phyloP scores from a whole-genome alignment of 257 asterid genomes.

The Salvia splendens region DNA sequence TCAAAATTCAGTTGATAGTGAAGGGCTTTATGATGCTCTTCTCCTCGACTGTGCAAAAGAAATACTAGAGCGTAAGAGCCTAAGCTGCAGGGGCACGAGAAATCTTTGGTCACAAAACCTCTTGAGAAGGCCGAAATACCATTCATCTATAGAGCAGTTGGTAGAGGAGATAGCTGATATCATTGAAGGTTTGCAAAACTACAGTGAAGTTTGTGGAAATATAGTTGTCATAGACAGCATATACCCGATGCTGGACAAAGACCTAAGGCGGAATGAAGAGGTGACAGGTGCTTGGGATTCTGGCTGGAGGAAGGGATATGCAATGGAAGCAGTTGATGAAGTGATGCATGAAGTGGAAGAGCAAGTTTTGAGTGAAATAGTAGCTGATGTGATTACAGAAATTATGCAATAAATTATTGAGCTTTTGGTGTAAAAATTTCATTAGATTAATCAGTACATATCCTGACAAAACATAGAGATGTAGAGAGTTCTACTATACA shows the following conservation, averaged over 20 bases:
- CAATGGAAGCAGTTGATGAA: constrained; percentile 38
- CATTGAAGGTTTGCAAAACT: constrained; percentile 42
- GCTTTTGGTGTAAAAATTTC: neutral
- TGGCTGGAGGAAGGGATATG: constrained; percentile 44
- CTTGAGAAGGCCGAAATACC: constrained; percentile 28
- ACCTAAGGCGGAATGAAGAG: constrained; percentile 41
- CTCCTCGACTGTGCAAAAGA: constrained; percentile 51
- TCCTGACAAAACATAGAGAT: neutral
- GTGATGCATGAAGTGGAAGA: constrained; percentile 46
- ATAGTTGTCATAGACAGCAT: constrained; percentile 33
- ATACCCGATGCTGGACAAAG: constrained; percentile 42
- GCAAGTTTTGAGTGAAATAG: constrained; percentile 42
- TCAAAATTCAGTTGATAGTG: constrained; percentile 23
- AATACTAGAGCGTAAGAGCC: constrained; percentile 44
- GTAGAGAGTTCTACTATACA: neutral
- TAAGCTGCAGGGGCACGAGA: constrained; percentile 1
- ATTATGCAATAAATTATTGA: constrained; percentile 18
- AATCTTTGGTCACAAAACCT: constrained; percentile 29
- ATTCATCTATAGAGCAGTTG: constrained; percentile 36
- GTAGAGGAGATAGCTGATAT: constrained; percentile 43
- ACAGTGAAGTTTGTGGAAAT: constrained; percentile 28
- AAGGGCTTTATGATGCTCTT: constrained; percentile 31
- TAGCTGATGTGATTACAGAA: constrained; percentile 40
- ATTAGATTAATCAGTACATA: neutral
- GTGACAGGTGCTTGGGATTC: constrained; percentile 41